phyloP scores from a whole-genome alignment of 2,329 filamentous ascomycete species.

The Gnomoniopsis sp. region DNA sequence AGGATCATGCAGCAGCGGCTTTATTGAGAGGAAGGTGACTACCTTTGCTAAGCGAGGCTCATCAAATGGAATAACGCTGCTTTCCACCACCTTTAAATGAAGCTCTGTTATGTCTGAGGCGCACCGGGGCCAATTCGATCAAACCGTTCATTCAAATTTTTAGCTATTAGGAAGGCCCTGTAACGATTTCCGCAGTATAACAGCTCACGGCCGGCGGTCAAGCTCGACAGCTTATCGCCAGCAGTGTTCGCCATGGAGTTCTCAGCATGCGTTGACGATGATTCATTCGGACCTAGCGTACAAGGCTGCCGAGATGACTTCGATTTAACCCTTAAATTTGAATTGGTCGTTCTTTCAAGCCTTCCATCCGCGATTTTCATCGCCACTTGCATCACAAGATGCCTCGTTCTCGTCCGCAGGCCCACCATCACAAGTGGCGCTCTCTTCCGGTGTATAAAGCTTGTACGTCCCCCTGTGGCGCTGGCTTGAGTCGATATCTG shows the following conservation, averaged over 20 bases:
- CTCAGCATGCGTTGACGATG: background rate
- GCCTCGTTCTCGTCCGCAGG: slow-evolving; percentile 29
- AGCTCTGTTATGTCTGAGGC: background rate
- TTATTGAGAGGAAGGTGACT: background rate
- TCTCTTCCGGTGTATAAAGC: slow-evolving; percentile 31
- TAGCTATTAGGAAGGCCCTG: background rate
- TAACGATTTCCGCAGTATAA: background rate
- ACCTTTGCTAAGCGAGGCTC: background rate
- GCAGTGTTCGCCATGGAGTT: slow-evolving; percentile 2
- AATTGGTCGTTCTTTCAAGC: slow-evolving; percentile 43
- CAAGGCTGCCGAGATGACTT: slow-evolving; percentile 37
- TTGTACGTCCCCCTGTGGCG: slow-evolving; percentile 23
- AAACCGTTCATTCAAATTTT: background rate
- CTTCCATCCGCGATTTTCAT: slow-evolving; percentile 39
- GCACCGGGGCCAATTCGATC: too few relatives aligned
- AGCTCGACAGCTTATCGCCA: background rate
- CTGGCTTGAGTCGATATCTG: background rate
- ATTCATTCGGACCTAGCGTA: slow-evolving; percentile 1
- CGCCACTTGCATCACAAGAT: slow-evolving; percentile 29
- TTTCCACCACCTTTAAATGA: background rate
- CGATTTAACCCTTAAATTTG: slow-evolving; percentile 49
- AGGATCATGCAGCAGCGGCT: background rate
- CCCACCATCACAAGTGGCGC: slow-evolving; percentile 32
- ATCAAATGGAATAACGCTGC: background rate
- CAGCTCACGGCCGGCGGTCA: background rate